Conservation (phyloP, 2,329 filamentous ascomycete species). For the Fusarium oxysporum region DNA sequence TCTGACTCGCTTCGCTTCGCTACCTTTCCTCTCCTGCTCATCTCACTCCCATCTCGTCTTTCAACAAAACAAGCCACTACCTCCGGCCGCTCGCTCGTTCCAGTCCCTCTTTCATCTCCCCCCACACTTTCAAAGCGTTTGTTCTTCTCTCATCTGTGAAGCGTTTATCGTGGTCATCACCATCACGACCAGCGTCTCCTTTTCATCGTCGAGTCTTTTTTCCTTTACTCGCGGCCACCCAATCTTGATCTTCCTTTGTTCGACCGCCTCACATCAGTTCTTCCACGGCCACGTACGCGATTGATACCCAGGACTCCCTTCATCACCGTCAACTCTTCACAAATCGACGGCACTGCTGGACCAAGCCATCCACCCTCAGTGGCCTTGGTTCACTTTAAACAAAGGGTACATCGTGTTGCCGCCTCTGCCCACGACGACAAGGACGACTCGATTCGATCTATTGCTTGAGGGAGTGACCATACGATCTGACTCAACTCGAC, state of each 20-base stretch:
- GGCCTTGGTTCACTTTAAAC: not conserved
- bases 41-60: slow-evolving; percentile 51
- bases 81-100: slow-evolving; percentile 53
- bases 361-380: slow-evolving; percentile 16
- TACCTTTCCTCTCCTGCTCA: slow-evolving; percentile 34
- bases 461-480: not conserved
- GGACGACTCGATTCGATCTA: slow-evolving; percentile 18
- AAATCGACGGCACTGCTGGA: slow-evolving; percentile 26
- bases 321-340: not conserved
- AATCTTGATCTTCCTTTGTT: slow-evolving; percentile 36
- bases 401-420: slow-evolving; percentile 4
- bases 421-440: not conserved
- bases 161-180: slow-evolving; percentile 25
- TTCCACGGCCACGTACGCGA: slow-evolving; percentile 17
- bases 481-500: slow-evolving; percentile 23
- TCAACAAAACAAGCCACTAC: slow-evolving; percentile 56
- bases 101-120: slow-evolving; percentile 54
- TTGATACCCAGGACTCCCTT: not conserved
- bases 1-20: slow-evolving; percentile 44
- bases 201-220: slow-evolving; percentile 15
- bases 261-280: slow-evolving; percentile 22
- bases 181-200: too few relatives aligned
- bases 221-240: slow-evolving; percentile 19
- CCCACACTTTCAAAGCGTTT: slow-evolving; percentile 46
- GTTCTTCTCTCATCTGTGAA: slow-evolving; percentile 33